These are phyloP conservation scores for Podospora conica DNA, from an alignment of 495 filamentous ascomycete genomes.

Conservation along the genomic window DNA sequence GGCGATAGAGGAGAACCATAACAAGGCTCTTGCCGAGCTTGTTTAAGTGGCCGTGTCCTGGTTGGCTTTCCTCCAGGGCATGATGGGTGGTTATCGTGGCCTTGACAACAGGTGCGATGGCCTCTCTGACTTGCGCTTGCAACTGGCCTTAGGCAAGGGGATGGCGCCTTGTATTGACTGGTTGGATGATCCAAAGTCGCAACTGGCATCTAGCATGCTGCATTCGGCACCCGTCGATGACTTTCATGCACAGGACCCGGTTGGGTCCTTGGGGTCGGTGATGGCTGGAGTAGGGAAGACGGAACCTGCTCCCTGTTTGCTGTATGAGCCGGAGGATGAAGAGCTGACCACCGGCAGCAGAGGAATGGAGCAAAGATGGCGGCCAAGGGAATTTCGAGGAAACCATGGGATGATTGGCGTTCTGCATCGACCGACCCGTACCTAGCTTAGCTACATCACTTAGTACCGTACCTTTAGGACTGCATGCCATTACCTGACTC, in stretches of 20 bases:
- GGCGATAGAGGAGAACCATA: slow-evolving; percentile 41
- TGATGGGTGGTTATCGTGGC: not conserved
- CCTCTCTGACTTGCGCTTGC: too few species aligned
- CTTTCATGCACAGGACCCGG: not conserved
- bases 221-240: too few species aligned
- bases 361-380: not conserved
- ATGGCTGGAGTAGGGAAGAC: not conserved
- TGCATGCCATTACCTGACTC: not conserved
- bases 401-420: not conserved
- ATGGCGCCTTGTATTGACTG: not conserved
- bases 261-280: not conserved
- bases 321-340: not conserved
- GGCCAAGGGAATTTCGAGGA: not conserved
- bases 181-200: not conserved
- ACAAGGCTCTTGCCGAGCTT: slow-evolving; percentile 38
- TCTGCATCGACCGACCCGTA: not conserved
- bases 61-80: not conserved
- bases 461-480: not conserved
- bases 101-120: not conserved
- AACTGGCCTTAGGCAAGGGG: not conserved
- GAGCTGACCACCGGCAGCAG: not conserved
- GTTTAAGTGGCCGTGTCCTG: slow-evolving; percentile 14
- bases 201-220: not conserved
- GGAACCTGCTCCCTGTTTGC: not conserved
- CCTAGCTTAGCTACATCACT: not conserved